These are phyloP conservation scores for Mangifera indica DNA, from an alignment of 345 rosid genomes.

Conservation along the genomic window DNA sequence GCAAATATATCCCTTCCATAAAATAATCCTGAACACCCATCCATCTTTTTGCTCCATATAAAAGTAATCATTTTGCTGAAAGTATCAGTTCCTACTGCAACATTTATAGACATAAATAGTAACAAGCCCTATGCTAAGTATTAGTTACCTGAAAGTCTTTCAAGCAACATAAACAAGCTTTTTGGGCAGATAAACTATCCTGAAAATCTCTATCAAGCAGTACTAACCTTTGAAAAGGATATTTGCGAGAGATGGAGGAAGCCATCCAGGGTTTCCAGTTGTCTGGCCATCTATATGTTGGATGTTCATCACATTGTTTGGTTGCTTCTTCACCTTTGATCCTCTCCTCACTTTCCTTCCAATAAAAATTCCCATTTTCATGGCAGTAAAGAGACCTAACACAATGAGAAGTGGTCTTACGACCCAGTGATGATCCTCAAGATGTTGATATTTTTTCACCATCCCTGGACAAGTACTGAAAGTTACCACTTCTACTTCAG, in stretches of 20 bases:
- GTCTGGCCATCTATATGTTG: slow-evolving; percentile 23
- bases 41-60: background rate
- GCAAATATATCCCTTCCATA: background rate
- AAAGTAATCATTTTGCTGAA: background rate
- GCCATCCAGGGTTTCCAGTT: slow-evolving; percentile 40
- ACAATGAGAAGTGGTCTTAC: slow-evolving; percentile 81
- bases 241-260: slow-evolving; percentile 51
- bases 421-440: slow-evolving; percentile 94
- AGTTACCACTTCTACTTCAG: slow-evolving; percentile 74
- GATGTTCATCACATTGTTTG: slow-evolving; percentile 14
- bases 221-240: slow-evolving; percentile 27
- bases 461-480: slow-evolving; percentile 63
- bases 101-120: background rate
- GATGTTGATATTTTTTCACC: slow-evolving; percentile 73
- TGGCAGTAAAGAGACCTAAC: slow-evolving; percentile 59
- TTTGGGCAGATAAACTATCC: background rate
- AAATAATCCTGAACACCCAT: slow-evolving; percentile 1
- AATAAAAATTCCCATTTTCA: slow-evolving; percentile 55
- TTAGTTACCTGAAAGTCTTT: background rate
- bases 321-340: slow-evolving; percentile 42
- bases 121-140: background rate
- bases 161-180: background rate
- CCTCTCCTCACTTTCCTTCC: slow-evolving; percentile 53
- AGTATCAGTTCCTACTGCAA: background rate
- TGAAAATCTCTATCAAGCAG: slow-evolving; percentile 16